A percentile compares a stretch with the other conserved stretches of the same genome.
Conservation (phyloP, 148 eudicot species). For the Vaccinium darrowii region DNA sequence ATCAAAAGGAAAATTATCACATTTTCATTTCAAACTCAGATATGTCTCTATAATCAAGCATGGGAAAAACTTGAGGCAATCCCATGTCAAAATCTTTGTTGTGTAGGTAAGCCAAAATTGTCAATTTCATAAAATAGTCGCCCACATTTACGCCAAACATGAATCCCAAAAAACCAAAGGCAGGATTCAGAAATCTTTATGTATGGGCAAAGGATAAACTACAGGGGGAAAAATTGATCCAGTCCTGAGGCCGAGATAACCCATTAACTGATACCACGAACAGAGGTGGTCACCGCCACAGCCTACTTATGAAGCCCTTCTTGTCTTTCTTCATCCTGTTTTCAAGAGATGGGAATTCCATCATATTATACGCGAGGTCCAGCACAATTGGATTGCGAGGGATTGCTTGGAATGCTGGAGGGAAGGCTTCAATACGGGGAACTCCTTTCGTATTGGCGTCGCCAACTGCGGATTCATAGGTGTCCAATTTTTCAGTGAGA, state of each 20-base stretch:
- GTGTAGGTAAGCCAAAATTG: background rate
- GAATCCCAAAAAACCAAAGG: background rate
- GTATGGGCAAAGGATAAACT: background rate
- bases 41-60: background rate
- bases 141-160: background rate
- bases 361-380: slow-evolving; percentile 73
- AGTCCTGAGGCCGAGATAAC: background rate
- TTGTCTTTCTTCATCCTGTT: slow-evolving; percentile 74
- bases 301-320: slow-evolving; percentile 67
- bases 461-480: slow-evolving; percentile 73
- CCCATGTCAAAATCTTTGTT: background rate
- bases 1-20: background rate
- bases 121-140: background rate
- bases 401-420: slow-evolving; percentile 70
- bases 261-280: background rate
- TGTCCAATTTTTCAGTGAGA: slow-evolving; percentile 75
- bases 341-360: slow-evolving; percentile 88
- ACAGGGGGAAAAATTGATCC: background rate
- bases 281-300: slow-evolving; percentile 53
- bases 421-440: slow-evolving; percentile 71
- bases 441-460: slow-evolving; percentile 55
- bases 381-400: slow-evolving; percentile 75
- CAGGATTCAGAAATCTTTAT: background rate
- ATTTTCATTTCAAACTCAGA: background rate
- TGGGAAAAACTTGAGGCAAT: background rate